Base-by-base conservation (phyloP, 768 basidiomycete species). In the Pulveroboletus frians region DNA sequence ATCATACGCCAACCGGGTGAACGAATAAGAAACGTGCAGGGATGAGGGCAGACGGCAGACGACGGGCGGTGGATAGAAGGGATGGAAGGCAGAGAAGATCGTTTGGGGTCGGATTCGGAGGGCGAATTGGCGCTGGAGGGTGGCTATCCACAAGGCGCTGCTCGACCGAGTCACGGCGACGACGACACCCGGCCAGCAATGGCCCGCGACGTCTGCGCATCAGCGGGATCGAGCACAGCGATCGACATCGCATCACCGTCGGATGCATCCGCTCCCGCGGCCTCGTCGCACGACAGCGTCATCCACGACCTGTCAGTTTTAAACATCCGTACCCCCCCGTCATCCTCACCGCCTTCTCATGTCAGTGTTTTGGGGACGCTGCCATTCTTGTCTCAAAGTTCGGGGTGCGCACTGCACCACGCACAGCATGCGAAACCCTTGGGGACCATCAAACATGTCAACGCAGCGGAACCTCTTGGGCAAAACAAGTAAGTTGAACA, bases 391-490 rank as follows among this genome's bases (percentile, higher is more conserved):
- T 38, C 54, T 9, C 5, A 26, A 26, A 15, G 48, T 31, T 37
- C 36, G 32, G 27, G 11, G 20, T 32, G 38, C 31, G 21, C 30
- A 17, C 20, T 6, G 29, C 31, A 5, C 40, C 27, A 36, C 17
- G 32, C 36, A 26, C 26, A 1, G 15, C 8, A n/a, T 3, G 15
- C 36, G 9, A 4, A 32, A 17, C 26, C 50, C n/a, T 35, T 51
- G 17, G 31, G 13, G 7, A 15, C 14, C 23, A 18, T 43, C 56
- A 43, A 46, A 55, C 41, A 20, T 44, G 54, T 36, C 45, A 32
- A 23, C 27, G 15, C 5, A 20, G 27, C 17, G 50, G 42, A 31
- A 14, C 9, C 30, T 29, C 37, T 37, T 39, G 47, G 38, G 14
- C 32, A 10, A 9, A 37, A 40, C 42, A 34, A 27, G 34, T 1